Conservation (phyloP, 2,329 filamentous ascomycete genomes). For the Aspergillus persii region DNA sequence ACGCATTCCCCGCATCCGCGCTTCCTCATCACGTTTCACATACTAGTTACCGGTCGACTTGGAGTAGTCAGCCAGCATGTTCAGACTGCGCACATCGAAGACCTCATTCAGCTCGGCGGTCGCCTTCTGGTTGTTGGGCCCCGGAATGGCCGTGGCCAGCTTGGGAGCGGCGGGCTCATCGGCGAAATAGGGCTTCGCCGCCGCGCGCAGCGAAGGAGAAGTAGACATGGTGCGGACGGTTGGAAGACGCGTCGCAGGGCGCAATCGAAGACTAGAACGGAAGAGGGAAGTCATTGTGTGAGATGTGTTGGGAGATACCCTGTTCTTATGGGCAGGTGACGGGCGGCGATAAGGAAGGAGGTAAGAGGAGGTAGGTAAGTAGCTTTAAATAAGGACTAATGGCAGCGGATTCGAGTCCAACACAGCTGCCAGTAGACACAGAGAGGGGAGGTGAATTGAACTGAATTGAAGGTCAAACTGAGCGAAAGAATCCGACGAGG, state of each 20-base stretch:
- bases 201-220: constrained; percentile 33
- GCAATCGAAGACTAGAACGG: constrained; percentile 36
- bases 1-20: background rate
- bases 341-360: no score
- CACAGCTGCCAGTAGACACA: no score
- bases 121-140: constrained; percentile 68
- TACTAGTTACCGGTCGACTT: constrained; percentile 77
- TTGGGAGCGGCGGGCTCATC: constrained; percentile 58
- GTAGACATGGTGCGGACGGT: constrained; percentile 36
- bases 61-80: constrained; percentile 75
- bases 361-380: no score
- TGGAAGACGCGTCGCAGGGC: constrained; percentile 32
- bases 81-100: constrained; percentile 82
- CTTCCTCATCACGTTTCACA: constrained; percentile 10
- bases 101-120: constrained; percentile 71
- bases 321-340: no score
- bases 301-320: background rate
- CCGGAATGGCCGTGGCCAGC: constrained; percentile 64
- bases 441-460: background rate
- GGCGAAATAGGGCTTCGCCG: constrained; percentile 54
- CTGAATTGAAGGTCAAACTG: background rate
- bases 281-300: constrained; percentile 37
- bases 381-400: no score
- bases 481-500: no score
- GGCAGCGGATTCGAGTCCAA: no score